Percentiles rank a stretch among this genome's conserved stretches.
These are phyloP conservation scores for Hygrophorus russula DNA, from an alignment of 768 basidiomycete genomes.

Conservation along the genomic window DNA sequence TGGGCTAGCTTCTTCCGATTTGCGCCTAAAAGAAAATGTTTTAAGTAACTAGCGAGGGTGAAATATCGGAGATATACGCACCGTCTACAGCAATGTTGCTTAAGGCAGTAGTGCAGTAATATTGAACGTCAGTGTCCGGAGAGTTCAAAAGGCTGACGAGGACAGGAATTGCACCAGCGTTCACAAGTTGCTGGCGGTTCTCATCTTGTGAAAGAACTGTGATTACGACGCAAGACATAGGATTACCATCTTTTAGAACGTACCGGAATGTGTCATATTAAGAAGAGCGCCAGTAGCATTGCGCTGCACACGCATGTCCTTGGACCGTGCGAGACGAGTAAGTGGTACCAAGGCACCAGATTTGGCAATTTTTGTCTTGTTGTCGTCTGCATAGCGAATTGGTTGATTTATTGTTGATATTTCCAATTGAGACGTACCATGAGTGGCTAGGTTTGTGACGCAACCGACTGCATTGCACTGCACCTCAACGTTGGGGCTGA, in stretches of 20 bases:
- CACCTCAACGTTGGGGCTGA: constrained; percentile 96
- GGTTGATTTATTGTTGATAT: neutral
- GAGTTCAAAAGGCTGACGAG: constrained; percentile 90
- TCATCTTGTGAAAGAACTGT: constrained; percentile 50
- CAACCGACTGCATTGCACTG: constrained; percentile 99
- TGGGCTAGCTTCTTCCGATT: constrained; percentile 94
- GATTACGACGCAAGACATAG: neutral
- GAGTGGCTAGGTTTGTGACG: constrained; percentile 96
- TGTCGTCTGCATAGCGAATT: constrained; percentile 59
- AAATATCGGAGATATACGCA: constrained; percentile 14
- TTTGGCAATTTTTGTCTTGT: constrained; percentile 99
- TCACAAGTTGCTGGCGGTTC: constrained; percentile 96
- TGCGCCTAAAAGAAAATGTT: constrained; percentile 30
- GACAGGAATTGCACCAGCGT: constrained; percentile 96
- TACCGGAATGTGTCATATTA: constrained; percentile 99
- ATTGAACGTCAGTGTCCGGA: constrained; percentile 98
- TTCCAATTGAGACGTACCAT: constrained; percentile 48
- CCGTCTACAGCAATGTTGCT: constrained; percentile 99
- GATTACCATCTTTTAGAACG: constrained; percentile 12
- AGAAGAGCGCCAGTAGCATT: constrained; percentile 96
- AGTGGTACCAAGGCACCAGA: constrained; percentile 97
- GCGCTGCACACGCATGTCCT: constrained; percentile 98
- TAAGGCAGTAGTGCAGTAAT: constrained; percentile 97
- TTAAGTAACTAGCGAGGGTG: neutral
- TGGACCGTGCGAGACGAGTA: constrained; percentile 89